phyloP scores from a whole-genome alignment of 2,329 filamentous ascomycete species.

The Uncinocarpus reesii region DNA sequence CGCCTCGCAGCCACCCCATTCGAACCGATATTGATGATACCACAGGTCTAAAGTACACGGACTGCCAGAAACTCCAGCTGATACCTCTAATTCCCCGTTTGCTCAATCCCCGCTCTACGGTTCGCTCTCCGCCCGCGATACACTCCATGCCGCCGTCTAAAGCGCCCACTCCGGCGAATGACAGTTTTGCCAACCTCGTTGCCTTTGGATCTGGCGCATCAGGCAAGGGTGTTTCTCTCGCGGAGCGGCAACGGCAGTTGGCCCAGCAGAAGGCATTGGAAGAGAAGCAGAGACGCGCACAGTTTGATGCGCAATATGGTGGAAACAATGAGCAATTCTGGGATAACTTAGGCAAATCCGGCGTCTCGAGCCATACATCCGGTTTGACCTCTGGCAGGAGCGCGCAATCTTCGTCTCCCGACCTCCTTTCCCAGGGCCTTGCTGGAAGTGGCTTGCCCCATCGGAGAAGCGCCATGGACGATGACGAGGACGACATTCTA shows the following conservation, averaged over 20 bases:
- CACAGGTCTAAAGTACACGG: slow-evolving; percentile 38
- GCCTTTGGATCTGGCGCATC: slow-evolving; percentile 45
- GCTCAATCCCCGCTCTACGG: slow-evolving; percentile 29
- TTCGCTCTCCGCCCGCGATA: slow-evolving; percentile 26
- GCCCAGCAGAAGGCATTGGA: slow-evolving; percentile 66
- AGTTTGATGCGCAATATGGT: slow-evolving; percentile 68
- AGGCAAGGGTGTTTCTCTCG: slow-evolving; percentile 58
- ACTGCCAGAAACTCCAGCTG: slow-evolving; percentile 31
- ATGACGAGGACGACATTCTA: slow-evolving; percentile 49
- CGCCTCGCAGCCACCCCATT: background rate
- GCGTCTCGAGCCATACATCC: slow-evolving; percentile 26
- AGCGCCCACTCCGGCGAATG: slow-evolving; percentile 34
- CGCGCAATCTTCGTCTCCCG: slow-evolving; percentile 28
- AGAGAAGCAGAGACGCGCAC: slow-evolving; percentile 61
- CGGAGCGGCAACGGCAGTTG: slow-evolving; percentile 57
- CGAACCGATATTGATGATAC: slow-evolving; percentile 38
- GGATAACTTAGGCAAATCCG: slow-evolving; percentile 54
- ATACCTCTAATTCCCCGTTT: slow-evolving; percentile 30
- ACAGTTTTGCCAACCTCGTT: slow-evolving; percentile 52
- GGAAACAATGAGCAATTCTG: slow-evolving; percentile 57
- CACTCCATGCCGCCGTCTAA: slow-evolving; percentile 31
- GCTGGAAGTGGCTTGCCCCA: background rate
- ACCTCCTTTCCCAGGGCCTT: slow-evolving; percentile 28
- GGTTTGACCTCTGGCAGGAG: slow-evolving; percentile 17
- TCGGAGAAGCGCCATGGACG: slow-evolving; percentile 6